Evolutionary conservation across 257 asterid genomes (phyloP), one percentile per base, ranked within the genome.

Genomic region (Solanum medicagineum): DNA sequence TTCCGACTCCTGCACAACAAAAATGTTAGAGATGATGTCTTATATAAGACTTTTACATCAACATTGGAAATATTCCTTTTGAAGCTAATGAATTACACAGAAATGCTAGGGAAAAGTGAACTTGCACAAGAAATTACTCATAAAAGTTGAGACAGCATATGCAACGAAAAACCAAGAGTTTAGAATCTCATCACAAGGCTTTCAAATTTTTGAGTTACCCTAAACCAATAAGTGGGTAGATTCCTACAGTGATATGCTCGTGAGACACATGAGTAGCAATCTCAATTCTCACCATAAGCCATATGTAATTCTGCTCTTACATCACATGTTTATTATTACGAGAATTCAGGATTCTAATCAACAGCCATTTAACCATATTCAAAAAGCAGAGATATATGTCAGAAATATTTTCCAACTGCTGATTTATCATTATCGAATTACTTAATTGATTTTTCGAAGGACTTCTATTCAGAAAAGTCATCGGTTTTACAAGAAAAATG

Each of bases 1-100:
- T 94, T 59, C 98, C 98, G 17, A 94, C 98, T 36, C 98, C 98
- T 95, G 90, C 80, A 60, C 44, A 62, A 36, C 60, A 81, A 66
- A 85, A 3, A 44, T 11, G 47, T 77, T 15, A 77, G 36, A 17
- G 17, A 53, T 26, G 65, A 53, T 17, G 12, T 79, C 59, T 14
- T 53, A 14, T 75, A 75, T 20, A 42, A 70, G 55, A 29, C 80
- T 42, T 70, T 49, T 49, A 49, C 62, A 75, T 49, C 60, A 24
- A 75, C n/a, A 24, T 15, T 40, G 20, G 62, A 49, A 0, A 24
- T 29, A 51, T 24, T 24, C 59, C 22, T 24, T 0, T 4, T 0
- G 57, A 77, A 51, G 24, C 45, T 22, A 49, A 49, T 49, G n/a
- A 53, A 14, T 6, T 49, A 49, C 8, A 49, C 1, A 6, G n/a